Conservation (phyloP, 78 protist genomes). For the Dictyostelium discoideum region DNA sequence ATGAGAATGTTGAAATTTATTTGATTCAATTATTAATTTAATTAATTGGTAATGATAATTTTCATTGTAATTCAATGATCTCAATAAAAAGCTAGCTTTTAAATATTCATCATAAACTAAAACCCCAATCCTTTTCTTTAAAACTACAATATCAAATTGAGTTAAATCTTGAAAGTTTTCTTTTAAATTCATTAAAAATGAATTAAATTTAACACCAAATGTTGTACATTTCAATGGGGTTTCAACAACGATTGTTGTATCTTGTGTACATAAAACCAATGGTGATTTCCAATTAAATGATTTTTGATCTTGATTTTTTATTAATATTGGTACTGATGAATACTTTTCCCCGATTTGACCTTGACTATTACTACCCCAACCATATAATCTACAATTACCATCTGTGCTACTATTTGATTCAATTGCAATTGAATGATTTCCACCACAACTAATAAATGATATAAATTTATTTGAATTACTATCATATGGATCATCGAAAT, state of each 20-base stretch:
- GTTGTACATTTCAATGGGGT: background rate
- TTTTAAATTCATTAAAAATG: background rate
- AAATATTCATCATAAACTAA: background rate
- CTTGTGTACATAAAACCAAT: background rate
- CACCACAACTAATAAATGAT: constrained; percentile 15
- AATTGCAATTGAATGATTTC: constrained; percentile 12
- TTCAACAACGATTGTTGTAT: background rate
- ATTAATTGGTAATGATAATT: background rate
- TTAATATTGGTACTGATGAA: background rate
- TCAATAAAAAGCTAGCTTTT: background rate
- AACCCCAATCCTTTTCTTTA: background rate
- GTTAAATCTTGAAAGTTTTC: background rate
- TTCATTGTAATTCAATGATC: background rate
- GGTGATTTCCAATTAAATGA: background rate
- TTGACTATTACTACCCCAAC: constrained; percentile 4
- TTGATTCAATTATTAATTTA: background rate
- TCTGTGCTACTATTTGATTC: background rate
- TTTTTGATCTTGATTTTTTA: background rate
- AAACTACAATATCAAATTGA: background rate
- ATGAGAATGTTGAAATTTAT: background rate
- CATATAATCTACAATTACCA: background rate
- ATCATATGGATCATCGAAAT: background rate
- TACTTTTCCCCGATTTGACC: background rate
- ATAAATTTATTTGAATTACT: background rate
- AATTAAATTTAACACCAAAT: background rate